Percentiles rank a stretch among this genome's conserved stretches.
Conservation (phyloP, 1,284 basidiomycete species). For the Ustilago vetiveriae region DNA sequence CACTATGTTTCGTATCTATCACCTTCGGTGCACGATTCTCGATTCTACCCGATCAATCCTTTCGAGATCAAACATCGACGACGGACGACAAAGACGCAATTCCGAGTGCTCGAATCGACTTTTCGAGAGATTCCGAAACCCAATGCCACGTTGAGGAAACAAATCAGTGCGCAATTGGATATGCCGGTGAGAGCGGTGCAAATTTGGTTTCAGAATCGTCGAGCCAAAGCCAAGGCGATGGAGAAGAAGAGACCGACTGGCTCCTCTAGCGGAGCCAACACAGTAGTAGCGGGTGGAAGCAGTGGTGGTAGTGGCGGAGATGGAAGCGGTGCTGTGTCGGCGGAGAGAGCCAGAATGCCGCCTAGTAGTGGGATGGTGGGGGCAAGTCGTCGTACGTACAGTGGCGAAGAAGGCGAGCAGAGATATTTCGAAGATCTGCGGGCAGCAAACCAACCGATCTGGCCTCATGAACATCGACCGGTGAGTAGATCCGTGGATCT, state of each 20-base stretch:
- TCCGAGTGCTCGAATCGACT: slow-evolving; percentile 54
- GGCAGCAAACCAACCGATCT: background rate
- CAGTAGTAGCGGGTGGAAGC: background rate
- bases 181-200: slow-evolving; percentile 58
- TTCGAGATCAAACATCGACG: slow-evolving; percentile 63
- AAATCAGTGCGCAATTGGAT: slow-evolving; percentile 52
- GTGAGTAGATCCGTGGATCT: slow-evolving; percentile 14
- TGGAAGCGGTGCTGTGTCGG: background rate
- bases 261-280: too few species aligned
- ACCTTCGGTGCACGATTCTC: slow-evolving; percentile 20
- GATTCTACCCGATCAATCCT: slow-evolving; percentile 49
- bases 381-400: slow-evolving; percentile 3
- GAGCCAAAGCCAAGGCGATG: slow-evolving; percentile 57
- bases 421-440: slow-evolving; percentile 6
- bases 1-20: slow-evolving; percentile 27
- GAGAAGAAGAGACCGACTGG: slow-evolving; percentile 34
- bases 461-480: background rate
- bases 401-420: slow-evolving; percentile 4
- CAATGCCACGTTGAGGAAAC: slow-evolving; percentile 50
- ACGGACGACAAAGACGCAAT: slow-evolving; percentile 60
- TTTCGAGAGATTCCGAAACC: slow-evolving; percentile 58
- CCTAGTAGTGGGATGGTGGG: slow-evolving; percentile 3
- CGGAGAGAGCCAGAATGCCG: background rate
- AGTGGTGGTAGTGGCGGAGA: background rate
- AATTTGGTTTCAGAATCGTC: slow-evolving; percentile 60